Evolutionary conservation across 192 early-diverging fungal species (phyloP).

Genomic region (Thoreauomyces humboldtii): DNA sequence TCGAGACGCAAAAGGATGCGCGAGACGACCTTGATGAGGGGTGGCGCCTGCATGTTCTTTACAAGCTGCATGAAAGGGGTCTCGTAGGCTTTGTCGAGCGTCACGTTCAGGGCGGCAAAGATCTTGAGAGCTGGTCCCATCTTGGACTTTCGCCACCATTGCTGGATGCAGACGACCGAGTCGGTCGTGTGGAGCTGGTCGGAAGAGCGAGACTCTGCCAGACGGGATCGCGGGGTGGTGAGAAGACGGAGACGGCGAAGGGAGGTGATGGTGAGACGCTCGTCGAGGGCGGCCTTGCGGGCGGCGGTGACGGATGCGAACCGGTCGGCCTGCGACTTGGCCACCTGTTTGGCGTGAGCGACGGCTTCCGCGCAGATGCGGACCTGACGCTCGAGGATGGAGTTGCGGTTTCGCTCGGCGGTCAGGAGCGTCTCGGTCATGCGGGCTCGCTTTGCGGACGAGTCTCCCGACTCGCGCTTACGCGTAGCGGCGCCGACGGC

Average conservation of each 20-base stretch:
- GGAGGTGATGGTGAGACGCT: constrained; percentile 21
- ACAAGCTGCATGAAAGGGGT: constrained; percentile 41
- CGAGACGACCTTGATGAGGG: constrained; percentile 39
- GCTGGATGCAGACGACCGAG: constrained; percentile 33
- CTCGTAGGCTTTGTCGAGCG: constrained; percentile 15
- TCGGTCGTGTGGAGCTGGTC: constrained; percentile 2
- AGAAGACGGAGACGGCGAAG: constrained; percentile 21
- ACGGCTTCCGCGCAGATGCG: constrained; percentile 30
- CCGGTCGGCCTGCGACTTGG: constrained; percentile 27
- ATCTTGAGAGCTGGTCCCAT: constrained; percentile 18
- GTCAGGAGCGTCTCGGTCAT: constrained; percentile 28
- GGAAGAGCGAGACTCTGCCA: constrained; percentile 20
- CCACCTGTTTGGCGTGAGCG: constrained; percentile 39
- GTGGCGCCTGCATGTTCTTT: constrained; percentile 30
- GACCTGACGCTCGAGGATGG: constrained; percentile 34
- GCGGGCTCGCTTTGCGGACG: not conserved
- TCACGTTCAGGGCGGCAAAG: constrained; percentile 19
- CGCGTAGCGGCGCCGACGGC: constrained; percentile 30
- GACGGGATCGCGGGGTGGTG: constrained; percentile 31
- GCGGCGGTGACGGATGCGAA: constrained; percentile 13
- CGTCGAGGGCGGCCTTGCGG: constrained; percentile 32
- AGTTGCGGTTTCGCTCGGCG: constrained; percentile 36
- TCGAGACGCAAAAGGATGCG: constrained; percentile 28
- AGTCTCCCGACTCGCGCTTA: constrained; percentile 7
- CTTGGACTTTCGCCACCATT: constrained; percentile 38